Evolutionary conservation across 2,329 filamentous ascomycete species (phyloP), one percentile per base, ranked within the genome.

Genomic region (Trichoderma citrinoviride): DNA sequence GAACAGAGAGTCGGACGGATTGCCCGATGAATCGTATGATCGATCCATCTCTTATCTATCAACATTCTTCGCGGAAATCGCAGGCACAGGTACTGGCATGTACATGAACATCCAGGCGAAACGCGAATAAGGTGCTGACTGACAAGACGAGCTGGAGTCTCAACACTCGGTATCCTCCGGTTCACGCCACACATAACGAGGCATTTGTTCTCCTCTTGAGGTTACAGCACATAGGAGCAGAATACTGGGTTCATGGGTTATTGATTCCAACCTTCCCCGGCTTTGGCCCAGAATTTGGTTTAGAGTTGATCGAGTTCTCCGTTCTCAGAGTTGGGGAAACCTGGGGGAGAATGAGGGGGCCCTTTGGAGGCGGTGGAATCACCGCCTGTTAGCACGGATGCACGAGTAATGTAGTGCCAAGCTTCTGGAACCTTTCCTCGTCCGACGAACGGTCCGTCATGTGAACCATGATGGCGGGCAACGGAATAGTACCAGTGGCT

Each of bases 371-470:
- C 60, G 49, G 49, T 46, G 37, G 33, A 33, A 62, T 41, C 49
- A 44, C n/a, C 10, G 19, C 6, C 27, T 44, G 19, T 10, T 44
- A 37, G 33, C 12, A 37, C 12, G 7, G 12, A 37, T 37, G 33
- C 33, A 37, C 33, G 33, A 37, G 33, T 37, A 37, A 37, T 37
- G 33, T 37, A 61, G 47, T 43, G 49, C 37, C 17, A 54, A 37
- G 49, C 37, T 62, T 62, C 60, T 62, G 49, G 60, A 62, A 62
- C 53, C 40, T 46, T 54, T 46, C 49, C 19, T 49, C 49, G 44
- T 54, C 40, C 12, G 44, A 54, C 37, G 23, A 41, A 37, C 49
- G 6, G 15, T 25, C 57, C 46, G 33, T 37, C 33, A 52, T 46
- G 60, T 62, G 60, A 49, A 62, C 44, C 60, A 29, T 37, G n/a